Percentiles rank a stretch among this genome's conserved stretches.
Evolutionary conservation across 176 grass and related monocot species (phyloP).

Genomic region (Oryza brachyantha): DNA sequence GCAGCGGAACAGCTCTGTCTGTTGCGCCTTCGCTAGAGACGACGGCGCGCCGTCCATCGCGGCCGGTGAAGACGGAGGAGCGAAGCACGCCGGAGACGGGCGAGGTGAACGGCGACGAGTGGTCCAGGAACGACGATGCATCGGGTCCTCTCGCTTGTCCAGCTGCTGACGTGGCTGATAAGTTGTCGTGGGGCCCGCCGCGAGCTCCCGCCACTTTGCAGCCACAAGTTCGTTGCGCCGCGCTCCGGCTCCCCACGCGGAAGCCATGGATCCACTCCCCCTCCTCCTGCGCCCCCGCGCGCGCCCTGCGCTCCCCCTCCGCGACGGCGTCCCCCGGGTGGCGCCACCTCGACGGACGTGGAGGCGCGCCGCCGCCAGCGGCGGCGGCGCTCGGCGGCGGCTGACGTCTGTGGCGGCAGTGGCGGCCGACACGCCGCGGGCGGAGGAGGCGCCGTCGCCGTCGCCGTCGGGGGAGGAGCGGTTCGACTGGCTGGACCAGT

Average conservation of each 20-base stretch:
- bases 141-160: too few relatives aligned
- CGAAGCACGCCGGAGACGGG: too few relatives aligned
- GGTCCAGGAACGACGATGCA: too few relatives aligned
- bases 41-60: too few relatives aligned
- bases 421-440: conserved; percentile 11
- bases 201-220: not conserved
- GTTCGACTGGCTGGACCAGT: conserved; percentile 91
- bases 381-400: not conserved
- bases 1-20: too few relatives aligned
- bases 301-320: not conserved
- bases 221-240: not conserved
- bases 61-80: too few relatives aligned
- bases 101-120: too few relatives aligned
- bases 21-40: too few relatives aligned
- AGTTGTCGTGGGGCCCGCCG: too few relatives aligned
- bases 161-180: too few relatives aligned
- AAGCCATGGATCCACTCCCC: conserved; percentile 28
- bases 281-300: not conserved
- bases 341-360: not conserved
- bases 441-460: not conserved
- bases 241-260: not conserved
- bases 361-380: not conserved
- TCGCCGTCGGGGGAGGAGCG: not conserved
- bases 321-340: not conserved
- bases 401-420: conserved; percentile 5